A percentile compares a stretch with the other conserved stretches of the same genome.
Evolutionary conservation across 1,284 basidiomycete species (phyloP).

Genomic region (Pseudozyma flocculosa): DNA sequence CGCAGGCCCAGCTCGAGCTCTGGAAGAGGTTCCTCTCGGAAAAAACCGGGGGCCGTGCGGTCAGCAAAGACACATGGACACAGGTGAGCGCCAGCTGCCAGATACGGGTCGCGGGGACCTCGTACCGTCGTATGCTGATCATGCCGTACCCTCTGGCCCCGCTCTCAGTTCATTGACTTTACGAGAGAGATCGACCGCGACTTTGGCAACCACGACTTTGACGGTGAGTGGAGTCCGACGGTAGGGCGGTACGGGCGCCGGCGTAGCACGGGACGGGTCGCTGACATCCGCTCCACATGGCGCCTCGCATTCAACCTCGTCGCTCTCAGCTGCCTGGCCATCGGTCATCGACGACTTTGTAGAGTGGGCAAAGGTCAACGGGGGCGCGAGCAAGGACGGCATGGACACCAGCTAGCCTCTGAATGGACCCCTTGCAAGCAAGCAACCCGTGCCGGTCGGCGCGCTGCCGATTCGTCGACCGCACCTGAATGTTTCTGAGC

Average conservation of each 20-base stretch:
- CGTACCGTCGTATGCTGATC: no score
- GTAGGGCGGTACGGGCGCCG: no score
- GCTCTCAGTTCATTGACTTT: conserved; percentile 74
- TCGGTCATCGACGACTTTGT: conserved; percentile 86
- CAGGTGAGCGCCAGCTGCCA: conserved; percentile 53
- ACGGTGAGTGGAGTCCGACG: conserved; percentile 68
- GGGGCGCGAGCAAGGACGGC: conserved; percentile 10
- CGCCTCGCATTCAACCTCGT: no score
- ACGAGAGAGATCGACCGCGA: conserved; percentile 75
- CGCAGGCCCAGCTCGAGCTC: conserved; percentile 68
- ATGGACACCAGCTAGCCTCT: conserved; percentile 36
- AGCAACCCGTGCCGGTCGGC: no score
- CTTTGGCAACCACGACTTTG: conserved; percentile 79
- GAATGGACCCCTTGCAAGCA: no score
- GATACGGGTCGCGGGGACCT: no score
- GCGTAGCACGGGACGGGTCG: no score
- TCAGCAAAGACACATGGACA: conserved; percentile 92
- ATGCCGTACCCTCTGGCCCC: no score
- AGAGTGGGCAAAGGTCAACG: conserved; percentile 42
- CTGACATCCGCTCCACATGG: no score
- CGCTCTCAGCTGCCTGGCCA: conserved; percentile 75
- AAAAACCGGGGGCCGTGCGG: conserved; percentile 70
- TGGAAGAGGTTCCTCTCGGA: conserved; percentile 81
- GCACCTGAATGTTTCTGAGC: no score
- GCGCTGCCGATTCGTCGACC: no score